Conservation (phyloP, 371 early-diverging fungal species). For the Cladochytrium tenue region DNA sequence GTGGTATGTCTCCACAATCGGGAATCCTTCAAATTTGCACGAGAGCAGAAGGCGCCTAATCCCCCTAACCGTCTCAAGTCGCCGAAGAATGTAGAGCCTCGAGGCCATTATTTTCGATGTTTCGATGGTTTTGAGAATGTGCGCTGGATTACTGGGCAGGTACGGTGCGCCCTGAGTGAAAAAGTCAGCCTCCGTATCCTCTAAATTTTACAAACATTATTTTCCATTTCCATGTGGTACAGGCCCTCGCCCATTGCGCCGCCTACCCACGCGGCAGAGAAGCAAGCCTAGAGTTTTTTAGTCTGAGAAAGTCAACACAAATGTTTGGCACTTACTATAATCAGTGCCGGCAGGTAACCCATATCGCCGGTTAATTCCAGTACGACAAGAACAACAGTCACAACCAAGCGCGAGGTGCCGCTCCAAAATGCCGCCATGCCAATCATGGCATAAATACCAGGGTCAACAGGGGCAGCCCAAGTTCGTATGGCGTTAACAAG, state of each 20-base stretch:
- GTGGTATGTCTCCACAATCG: slow-evolving; percentile 4
- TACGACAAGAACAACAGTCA: slow-evolving; percentile 31
- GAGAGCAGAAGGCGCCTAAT: not conserved
- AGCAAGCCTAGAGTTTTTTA: not conserved
- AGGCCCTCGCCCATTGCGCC: slow-evolving; percentile 25
- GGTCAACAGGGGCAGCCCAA: slow-evolving; percentile 21
- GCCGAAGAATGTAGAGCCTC: slow-evolving; percentile 1
- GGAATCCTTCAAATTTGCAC: slow-evolving; percentile 8
- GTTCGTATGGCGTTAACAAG: slow-evolving; percentile 23
- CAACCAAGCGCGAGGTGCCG: slow-evolving; percentile 31
- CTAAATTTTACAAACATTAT: too few species aligned
- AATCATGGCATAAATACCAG: slow-evolving; percentile 28
- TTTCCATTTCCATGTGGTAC: slow-evolving; percentile 38
- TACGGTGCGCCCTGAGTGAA: slow-evolving; percentile 32
- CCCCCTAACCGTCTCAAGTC: not conserved
- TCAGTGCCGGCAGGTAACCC: slow-evolving; percentile 24
- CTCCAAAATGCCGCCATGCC: slow-evolving; percentile 37
- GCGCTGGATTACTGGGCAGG: slow-evolving; percentile 27
- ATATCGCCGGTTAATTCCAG: slow-evolving; percentile 38
- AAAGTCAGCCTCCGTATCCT: too few species aligned
- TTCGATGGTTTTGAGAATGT: slow-evolving; percentile 16
- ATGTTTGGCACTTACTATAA: slow-evolving; percentile 16
- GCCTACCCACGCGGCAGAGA: slow-evolving; percentile 15
- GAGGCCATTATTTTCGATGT: slow-evolving; percentile 18
- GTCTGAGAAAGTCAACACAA: too few species aligned